Evolutionary conservation across 169 alveolate species (phyloP).

Genomic region (Plasmodium gonderi): DNA sequence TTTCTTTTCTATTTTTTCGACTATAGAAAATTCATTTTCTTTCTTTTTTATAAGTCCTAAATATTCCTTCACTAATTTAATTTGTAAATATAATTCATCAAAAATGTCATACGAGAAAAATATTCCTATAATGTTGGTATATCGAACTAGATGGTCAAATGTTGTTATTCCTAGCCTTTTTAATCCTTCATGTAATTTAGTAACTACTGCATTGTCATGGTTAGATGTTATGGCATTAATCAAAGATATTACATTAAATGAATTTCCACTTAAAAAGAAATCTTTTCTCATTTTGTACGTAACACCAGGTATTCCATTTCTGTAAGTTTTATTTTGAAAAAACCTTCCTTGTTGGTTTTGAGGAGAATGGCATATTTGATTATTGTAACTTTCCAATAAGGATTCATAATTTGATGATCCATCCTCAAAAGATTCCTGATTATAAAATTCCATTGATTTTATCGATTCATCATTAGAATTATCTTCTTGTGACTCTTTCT

Average conservation of each 20-base stretch:
- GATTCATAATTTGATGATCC: not conserved
- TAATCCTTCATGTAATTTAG: conserved; percentile 39
- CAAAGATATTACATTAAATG: conserved; percentile 56
- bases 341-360: not conserved
- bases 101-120: conserved; percentile 70
- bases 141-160: conserved; percentile 55
- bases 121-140: conserved; percentile 67
- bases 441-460: not conserved
- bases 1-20: not conserved
- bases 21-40: not conserved
- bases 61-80: conserved; percentile 50
- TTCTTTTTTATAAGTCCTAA: not conserved
- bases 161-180: conserved; percentile 50
- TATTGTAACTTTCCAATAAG: not conserved
- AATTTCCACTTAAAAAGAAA: conserved; percentile 42
- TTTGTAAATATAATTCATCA: conserved; percentile 74
- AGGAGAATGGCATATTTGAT: not conserved
- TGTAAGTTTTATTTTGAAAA: not conserved
- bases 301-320: conserved; percentile 7
- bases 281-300: conserved; percentile 47
- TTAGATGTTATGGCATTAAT: conserved; percentile 48
- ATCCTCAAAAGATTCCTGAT: not conserved
- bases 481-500: not conserved
- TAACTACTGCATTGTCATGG: conserved; percentile 24
- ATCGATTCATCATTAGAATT: not conserved